phyloP scores from a whole-genome alignment of 2,329 filamentous ascomycete genomes.

The Tolypocladium album region DNA sequence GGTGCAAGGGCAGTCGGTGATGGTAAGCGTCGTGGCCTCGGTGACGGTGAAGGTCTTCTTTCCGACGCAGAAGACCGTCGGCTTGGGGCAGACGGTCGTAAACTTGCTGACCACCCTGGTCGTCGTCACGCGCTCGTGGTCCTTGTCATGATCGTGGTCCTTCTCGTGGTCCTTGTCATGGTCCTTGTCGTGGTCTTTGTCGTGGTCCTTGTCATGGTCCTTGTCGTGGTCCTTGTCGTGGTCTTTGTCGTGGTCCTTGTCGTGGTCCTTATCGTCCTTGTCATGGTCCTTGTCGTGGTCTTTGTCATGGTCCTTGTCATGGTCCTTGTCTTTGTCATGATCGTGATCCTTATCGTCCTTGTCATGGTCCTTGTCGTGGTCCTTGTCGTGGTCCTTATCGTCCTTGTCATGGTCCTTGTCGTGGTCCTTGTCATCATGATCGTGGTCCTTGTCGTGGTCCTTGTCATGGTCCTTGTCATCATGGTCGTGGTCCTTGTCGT shows the following conservation, averaged over 20 bases:
- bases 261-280: neutral
- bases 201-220: neutral
- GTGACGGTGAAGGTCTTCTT: conserved; percentile 42
- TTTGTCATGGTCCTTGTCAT: neutral
- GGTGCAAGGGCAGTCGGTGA: conserved; percentile 45
- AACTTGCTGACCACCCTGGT: conserved; percentile 24
- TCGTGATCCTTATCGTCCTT: neutral
- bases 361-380: neutral
- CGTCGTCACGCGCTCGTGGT: conserved; percentile 12
- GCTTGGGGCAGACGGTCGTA: conserved; percentile 32
- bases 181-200: neutral
- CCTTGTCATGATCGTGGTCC: neutral
- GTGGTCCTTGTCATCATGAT: neutral
- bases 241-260: neutral
- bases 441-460: neutral
- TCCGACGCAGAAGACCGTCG: conserved; percentile 40
- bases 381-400: neutral
- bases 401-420: neutral
- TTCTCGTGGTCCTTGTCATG: neutral
- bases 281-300: neutral
- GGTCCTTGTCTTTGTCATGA: neutral
- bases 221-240: neutral
- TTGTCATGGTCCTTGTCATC: neutral
- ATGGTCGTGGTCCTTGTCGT: neutral
- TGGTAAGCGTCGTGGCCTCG: conserved; percentile 41